A percentile compares a stretch with the other conserved stretches of the same genome.
These are phyloP conservation scores for Naumovozyma dairenensis DNA, from an alignment of 805 yeast genomes.

Conservation along the genomic window DNA sequence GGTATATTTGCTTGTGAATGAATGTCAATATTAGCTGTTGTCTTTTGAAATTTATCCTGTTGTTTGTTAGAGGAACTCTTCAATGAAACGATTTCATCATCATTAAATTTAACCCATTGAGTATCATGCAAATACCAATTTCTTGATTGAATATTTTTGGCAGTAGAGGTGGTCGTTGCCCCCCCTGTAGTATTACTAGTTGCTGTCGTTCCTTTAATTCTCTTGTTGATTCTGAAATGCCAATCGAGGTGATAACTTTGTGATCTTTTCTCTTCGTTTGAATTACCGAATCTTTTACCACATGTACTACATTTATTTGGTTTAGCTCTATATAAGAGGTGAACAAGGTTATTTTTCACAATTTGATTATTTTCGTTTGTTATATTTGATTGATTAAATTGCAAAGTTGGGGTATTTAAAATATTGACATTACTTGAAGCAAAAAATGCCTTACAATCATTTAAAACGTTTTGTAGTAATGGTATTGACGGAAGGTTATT, in stretches of 20 bases:
- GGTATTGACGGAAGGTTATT: constrained; percentile 18
- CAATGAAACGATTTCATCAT: constrained; percentile 46
- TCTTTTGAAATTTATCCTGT: constrained; percentile 1
- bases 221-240: constrained; percentile 89
- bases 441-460: constrained; percentile 26
- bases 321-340: constrained; percentile 30
- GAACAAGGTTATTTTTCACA: constrained; percentile 23
- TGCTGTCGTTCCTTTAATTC: constrained; percentile 38
- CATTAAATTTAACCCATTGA: constrained; percentile 67
- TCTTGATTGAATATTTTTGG: constrained; percentile 52
- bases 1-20: background rate
- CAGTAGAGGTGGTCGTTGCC: constrained; percentile 9
- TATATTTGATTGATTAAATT: constrained; percentile 29
- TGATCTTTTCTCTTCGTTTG: constrained; percentile 41
- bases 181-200: constrained; percentile 10
- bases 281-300: constrained; percentile 71
- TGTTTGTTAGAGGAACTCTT: constrained; percentile 5
- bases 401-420: constrained; percentile 21
- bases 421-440: constrained; percentile 23
- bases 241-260: constrained; percentile 77
- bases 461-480: constrained; percentile 17
- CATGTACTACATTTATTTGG: constrained; percentile 82
- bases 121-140: constrained; percentile 70
- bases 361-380: constrained; percentile 19
- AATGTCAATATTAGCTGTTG: background rate